phyloP scores from a whole-genome alignment of 139 green algal species.

The Volvox reticuliferus region DNA sequence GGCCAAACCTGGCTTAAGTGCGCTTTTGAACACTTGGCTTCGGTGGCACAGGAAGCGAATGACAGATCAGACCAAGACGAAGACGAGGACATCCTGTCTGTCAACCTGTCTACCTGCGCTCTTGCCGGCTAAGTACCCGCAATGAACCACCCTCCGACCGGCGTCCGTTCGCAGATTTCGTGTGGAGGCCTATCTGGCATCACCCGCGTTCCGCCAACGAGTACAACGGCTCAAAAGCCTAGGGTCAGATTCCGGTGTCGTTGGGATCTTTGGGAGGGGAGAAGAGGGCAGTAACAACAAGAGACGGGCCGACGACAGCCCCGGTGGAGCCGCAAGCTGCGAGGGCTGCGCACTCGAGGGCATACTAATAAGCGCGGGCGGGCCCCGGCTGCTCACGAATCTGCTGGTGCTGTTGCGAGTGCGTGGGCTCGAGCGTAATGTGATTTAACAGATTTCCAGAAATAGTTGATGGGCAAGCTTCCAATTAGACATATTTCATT shows the following conservation, averaged over 20 bases:
- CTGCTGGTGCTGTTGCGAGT: slow-evolving; percentile 34
- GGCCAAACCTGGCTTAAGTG: no score
- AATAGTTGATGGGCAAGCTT: no score
- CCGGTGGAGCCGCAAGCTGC: neutral
- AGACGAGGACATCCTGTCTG: no score
- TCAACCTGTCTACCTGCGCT: no score
- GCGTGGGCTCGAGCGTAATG: no score
- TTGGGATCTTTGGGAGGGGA: neutral
- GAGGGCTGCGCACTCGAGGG: neutral
- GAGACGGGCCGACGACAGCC: neutral
- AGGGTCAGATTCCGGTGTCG: neutral
- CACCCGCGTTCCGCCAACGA: neutral
- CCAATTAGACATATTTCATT: no score
- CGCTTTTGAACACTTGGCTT: no score
- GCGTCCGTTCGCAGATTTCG: neutral
- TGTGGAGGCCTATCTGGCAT: slow-evolving; percentile 15
- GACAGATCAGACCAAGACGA: no score
- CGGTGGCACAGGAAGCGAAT: no score
- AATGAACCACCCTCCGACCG: no score
- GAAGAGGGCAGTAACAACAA: neutral
- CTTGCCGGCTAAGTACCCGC: no score
- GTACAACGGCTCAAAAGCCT: neutral
- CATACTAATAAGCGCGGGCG: slow-evolving; percentile 22
- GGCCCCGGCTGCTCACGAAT: slow-evolving; percentile 45
- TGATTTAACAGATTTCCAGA: no score